Evolutionary conservation across 2,329 filamentous ascomycete genomes (phyloP), one percentile per base, ranked within the genome.

Genomic region (Neurospora crassa): DNA sequence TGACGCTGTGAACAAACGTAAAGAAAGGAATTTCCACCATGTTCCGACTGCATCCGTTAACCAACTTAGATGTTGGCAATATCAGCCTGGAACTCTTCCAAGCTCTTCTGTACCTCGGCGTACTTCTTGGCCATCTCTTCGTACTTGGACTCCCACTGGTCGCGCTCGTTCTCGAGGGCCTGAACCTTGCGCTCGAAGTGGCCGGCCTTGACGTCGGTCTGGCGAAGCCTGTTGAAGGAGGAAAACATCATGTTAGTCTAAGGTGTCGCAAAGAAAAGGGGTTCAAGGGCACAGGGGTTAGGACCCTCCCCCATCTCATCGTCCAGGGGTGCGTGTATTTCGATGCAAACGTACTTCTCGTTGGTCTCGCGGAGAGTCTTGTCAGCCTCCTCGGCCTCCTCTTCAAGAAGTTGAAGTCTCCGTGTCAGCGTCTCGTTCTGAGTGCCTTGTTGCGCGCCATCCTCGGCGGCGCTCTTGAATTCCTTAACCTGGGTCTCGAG

Each of bases 111-210:
- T 78, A 93, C 87, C 71, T 87, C 82, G 76, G 85, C 84, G 87
- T 96, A 92, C 86, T 97, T 97, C 89, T 94, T 92, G 78, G 91
- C 83, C 91, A 97, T 96, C 83, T 98, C 95, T 85, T 98, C 96
- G 85, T 96, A 98, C 87, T 99, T 98, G 83, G 87, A 82, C 87
- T 98, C 96, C 94, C 94, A 97, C 83, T 94, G 90, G 83, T 97
- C 94, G 79, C 93, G 92, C 82, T 94, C 89, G 80, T 89, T 87
- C 86, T 99, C 96, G 80, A 97, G 90, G 79, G 96, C 95, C 84
- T 97, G 93, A 78, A 98, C 96, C 88, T 98, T 98, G 85, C 96
- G 96, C 87, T 99, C 96, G 84, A 95, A 98, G 87, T 99, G 95
- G 79, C 95, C 96, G 79, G 95, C 94, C 88, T 98, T 98, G 85